These are phyloP conservation scores for Aegilops tauschii DNA, from an alignment of 176 grass and related monocot genomes.

Conservation along the genomic window DNA sequence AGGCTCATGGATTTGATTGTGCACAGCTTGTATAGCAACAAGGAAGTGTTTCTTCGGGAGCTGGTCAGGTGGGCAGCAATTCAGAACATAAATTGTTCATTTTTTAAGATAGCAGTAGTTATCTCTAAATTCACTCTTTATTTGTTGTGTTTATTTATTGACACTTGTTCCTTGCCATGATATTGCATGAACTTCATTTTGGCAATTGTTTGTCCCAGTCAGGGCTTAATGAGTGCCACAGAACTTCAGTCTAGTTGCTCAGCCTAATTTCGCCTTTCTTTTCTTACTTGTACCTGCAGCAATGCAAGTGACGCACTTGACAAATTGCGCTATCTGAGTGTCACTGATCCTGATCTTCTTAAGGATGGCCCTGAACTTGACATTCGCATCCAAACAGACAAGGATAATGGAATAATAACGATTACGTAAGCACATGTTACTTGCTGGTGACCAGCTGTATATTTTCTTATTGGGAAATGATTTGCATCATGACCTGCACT, in stretches of 20 bases:
- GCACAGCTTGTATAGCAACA: conserved; percentile 98
- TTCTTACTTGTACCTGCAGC: conserved; percentile 36
- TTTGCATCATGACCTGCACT: background rate
- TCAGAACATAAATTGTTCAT: background rate
- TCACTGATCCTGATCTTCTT: conserved; percentile 77
- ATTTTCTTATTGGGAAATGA: background rate
- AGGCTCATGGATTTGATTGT: conserved; percentile 99
- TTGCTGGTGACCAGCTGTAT: background rate
- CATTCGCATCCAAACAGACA: conserved; percentile 83
- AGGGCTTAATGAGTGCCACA: background rate
- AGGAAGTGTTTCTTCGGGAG: conserved; percentile 97
- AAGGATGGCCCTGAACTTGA: conserved; percentile 87
- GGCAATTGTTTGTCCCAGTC: background rate
- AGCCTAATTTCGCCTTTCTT: conserved; percentile 13
- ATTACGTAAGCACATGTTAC: conserved; percentile 59
- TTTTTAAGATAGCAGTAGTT: background rate
- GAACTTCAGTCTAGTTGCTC: background rate
- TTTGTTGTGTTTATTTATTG: background rate
- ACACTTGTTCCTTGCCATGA: background rate
- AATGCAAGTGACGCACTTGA: conserved; percentile 99
- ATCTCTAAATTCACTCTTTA: background rate
- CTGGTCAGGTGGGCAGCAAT: conserved; percentile 64
- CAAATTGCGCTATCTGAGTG: conserved; percentile 93
- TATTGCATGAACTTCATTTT: background rate
- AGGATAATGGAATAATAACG: conserved; percentile 90